phyloP scores from a whole-genome alignment of 768 basidiomycete genomes.

The Lactarius trivialis region DNA sequence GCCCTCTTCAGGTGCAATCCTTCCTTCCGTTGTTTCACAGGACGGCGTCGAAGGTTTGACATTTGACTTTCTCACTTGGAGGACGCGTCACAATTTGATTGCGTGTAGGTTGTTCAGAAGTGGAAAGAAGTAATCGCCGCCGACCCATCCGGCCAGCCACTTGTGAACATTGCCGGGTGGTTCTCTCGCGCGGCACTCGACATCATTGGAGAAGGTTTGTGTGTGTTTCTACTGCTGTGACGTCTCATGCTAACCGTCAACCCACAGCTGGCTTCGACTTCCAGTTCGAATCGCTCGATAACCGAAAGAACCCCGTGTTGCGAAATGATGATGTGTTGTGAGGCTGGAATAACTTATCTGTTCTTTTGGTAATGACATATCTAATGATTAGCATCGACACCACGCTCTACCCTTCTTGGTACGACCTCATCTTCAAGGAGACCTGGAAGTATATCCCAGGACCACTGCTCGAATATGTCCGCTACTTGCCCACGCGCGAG shows the following conservation, averaged over 20 bases:
- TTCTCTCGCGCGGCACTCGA: conserved; percentile 26
- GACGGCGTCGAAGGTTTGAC: conserved; percentile 21
- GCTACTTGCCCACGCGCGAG: not conserved
- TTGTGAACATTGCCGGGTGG: conserved; percentile 24
- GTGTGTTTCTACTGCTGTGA: not conserved
- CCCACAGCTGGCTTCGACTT: conserved; percentile 26
- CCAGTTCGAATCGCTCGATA: conserved; percentile 25
- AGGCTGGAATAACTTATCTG: not conserved
- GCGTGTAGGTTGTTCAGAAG: conserved; percentile 23
- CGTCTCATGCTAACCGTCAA: not conserved
- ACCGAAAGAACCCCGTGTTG: conserved; percentile 16
- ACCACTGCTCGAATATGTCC: not conserved
- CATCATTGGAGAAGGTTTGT: conserved; percentile 26
- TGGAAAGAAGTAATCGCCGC: conserved; percentile 23
- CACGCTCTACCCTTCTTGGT: conserved; percentile 1
- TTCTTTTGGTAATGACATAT: not conserved
- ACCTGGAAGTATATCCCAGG: not conserved
- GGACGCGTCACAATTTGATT: not conserved
- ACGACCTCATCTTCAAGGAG: not conserved
- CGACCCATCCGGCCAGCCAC: not conserved
- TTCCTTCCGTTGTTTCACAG: conserved; percentile 26
- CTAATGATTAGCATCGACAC: not conserved
- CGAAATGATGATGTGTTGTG: conserved; percentile 26
- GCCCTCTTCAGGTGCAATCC: conserved; percentile 22
- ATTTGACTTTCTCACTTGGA: not conserved